These are phyloP conservation scores for Leccinellum albellum DNA, from an alignment of 768 basidiomycete species.

Conservation along the genomic window DNA sequence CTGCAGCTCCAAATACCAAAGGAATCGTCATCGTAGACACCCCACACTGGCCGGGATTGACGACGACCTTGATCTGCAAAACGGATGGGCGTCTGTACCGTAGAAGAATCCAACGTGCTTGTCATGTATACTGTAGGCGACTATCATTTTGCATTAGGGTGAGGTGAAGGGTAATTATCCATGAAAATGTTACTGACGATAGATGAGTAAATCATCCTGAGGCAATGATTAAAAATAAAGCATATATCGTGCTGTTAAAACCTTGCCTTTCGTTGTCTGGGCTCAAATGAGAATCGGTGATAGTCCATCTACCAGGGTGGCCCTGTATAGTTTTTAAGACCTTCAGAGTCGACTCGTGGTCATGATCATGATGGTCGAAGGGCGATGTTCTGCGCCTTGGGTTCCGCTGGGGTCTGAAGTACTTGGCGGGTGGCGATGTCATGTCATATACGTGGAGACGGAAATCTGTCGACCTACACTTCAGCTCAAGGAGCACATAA, in stretches of 20 bases:
- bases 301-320: constrained; percentile 80
- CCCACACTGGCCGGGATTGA: constrained; percentile 31
- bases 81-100: constrained; percentile 58
- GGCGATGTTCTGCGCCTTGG: constrained; percentile 13
- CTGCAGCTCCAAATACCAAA: constrained; percentile 91
- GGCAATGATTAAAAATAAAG: constrained; percentile 1
- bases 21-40: constrained; percentile 37
- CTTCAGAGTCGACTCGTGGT: constrained; percentile 48
- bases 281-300: constrained; percentile 91
- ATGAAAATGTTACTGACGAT: constrained; percentile 46
- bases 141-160: constrained; percentile 35
- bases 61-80: constrained; percentile 49
- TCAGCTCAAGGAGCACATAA: neutral
- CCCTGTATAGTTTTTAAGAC: constrained; percentile 69
- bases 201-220: constrained; percentile 88
- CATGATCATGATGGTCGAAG: constrained; percentile 30
- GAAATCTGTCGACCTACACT: constrained; percentile 56
- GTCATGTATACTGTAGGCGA: constrained; percentile 73
- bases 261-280: constrained; percentile 79
- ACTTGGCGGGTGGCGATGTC: constrained; percentile 41
- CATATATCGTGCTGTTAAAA: constrained; percentile 47
- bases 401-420: constrained; percentile 12
- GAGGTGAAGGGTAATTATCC: neutral
- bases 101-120: constrained; percentile 59
- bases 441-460: constrained; percentile 85